A percentile compares a stretch with the other conserved stretches of the same genome.
Evolutionary conservation across 2,329 filamentous ascomycete genomes (phyloP).

Genomic region (Claviceps monticola): DNA sequence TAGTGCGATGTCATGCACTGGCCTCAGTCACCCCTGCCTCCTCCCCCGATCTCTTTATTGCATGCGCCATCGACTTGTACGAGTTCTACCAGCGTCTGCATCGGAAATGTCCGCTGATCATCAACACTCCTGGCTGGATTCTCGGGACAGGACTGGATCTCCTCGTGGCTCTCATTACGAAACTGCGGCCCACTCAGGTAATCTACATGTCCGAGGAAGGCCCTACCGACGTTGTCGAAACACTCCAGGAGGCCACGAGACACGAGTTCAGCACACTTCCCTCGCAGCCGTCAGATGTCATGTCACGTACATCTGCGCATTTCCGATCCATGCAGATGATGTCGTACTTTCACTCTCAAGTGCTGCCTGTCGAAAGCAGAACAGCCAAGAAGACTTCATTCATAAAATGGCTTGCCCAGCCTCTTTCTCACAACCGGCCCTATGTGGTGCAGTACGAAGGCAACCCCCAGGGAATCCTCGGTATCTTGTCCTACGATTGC

Average conservation of each 20-base stretch:
- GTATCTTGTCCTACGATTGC: constrained; percentile 54
- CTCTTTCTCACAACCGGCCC: constrained; percentile 43
- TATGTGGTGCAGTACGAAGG: constrained; percentile 49
- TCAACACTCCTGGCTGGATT: constrained; percentile 67
- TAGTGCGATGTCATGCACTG: constrained; percentile 51
- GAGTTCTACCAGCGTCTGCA: constrained; percentile 37
- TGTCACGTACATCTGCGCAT: constrained; percentile 48
- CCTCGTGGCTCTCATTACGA: constrained; percentile 40
- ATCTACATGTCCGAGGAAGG: constrained; percentile 57
- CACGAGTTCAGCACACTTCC: constrained; percentile 38
- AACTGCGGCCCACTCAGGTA: constrained; percentile 43
- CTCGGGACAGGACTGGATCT: constrained; percentile 56
- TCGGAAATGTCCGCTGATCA: constrained; percentile 41
- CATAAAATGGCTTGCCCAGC: constrained; percentile 35
- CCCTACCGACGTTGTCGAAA: constrained; percentile 40
- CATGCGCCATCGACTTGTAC: constrained; percentile 50
- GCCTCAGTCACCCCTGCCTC: constrained; percentile 51
- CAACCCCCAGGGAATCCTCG: constrained; percentile 39
- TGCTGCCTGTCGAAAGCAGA: not conserved
- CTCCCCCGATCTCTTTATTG: constrained; percentile 52
- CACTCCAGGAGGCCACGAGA: constrained; percentile 30
- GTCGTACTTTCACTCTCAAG: constrained; percentile 56
- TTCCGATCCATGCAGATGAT: constrained; percentile 63
- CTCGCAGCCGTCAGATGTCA: constrained; percentile 42
- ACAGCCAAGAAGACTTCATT: not conserved